Evolutionary conservation across 257 asterid genomes (phyloP).

Genomic region (Nicotiana noctiflora): DNA sequence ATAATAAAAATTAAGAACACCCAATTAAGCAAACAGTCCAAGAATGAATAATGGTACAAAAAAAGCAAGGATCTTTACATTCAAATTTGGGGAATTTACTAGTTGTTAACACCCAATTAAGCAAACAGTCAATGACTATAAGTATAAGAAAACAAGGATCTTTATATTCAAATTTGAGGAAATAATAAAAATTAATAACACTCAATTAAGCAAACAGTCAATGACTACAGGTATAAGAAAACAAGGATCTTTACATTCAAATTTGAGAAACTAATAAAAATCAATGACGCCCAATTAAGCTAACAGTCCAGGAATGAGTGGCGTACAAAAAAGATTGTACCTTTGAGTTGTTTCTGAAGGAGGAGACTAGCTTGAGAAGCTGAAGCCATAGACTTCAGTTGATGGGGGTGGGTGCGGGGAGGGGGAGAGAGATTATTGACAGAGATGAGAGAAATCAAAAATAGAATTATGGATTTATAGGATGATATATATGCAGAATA

Average conservation of each 20-base stretch:
- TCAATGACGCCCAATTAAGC: neutral
- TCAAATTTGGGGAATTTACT: neutral
- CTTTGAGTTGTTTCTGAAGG: slow-evolving; percentile 92
- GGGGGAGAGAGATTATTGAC: neutral
- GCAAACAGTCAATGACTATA: neutral
- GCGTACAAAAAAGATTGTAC: slow-evolving; percentile 15
- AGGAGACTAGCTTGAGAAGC: slow-evolving; percentile 84
- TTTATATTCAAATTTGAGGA: neutral
- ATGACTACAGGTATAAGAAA: neutral
- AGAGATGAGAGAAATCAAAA: slow-evolving; percentile 6
- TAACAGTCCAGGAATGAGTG: neutral
- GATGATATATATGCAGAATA: neutral
- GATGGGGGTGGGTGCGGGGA: neutral
- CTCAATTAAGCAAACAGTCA: neutral
- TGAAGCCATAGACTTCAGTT: slow-evolving; percentile 49
- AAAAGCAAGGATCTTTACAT: slow-evolving; percentile 6
- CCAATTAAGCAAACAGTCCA: slow-evolving; percentile 9
- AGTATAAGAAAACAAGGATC: neutral
- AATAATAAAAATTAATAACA: neutral
- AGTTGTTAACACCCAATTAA: neutral
- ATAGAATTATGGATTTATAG: neutral
- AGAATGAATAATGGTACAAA: slow-evolving; percentile 17
- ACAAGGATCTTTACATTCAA: neutral
- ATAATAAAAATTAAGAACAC: neutral
- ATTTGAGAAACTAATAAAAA: neutral